phyloP scores from a whole-genome alignment of 768 basidiomycete genomes.

The Rhodotorula babjevae region DNA sequence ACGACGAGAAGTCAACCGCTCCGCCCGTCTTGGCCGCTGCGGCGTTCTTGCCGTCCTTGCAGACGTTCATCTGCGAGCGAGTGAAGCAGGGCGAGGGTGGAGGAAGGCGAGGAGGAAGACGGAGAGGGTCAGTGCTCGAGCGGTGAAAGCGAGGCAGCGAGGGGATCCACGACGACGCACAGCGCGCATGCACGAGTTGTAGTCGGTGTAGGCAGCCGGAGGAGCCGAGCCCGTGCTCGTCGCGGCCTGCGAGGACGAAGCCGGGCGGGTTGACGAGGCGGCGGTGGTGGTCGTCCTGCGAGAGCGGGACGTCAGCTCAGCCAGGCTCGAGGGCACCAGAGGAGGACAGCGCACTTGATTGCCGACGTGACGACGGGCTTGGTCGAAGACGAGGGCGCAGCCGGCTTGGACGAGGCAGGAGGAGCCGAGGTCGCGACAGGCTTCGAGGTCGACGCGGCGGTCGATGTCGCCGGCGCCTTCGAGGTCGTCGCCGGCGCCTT shows the following conservation, averaged over 20 bases:
- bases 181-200: conserved; percentile 9
- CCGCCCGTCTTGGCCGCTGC: neutral
- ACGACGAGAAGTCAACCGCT: conserved; percentile 1
- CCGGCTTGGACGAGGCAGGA: neutral
- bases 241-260: neutral
- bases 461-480: neutral
- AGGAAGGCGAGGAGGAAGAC: no score
- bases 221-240: neutral
- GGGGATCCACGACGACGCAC: no score
- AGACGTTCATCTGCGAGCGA: no score
- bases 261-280: neutral
- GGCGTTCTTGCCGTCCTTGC: neutral
- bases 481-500: neutral
- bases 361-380: no score
- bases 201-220: neutral
- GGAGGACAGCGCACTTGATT: no score
- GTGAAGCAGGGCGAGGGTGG: no score
- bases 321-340: no score
- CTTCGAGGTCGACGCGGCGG: neutral
- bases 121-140: no score
- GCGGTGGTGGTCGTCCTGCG: neutral
- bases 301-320: neutral
- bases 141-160: no score
- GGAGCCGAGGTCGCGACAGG: neutral
- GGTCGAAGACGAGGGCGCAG: neutral